phyloP scores from a whole-genome alignment of 306 rosid genomes.

The Albizia julibrissin region DNA sequence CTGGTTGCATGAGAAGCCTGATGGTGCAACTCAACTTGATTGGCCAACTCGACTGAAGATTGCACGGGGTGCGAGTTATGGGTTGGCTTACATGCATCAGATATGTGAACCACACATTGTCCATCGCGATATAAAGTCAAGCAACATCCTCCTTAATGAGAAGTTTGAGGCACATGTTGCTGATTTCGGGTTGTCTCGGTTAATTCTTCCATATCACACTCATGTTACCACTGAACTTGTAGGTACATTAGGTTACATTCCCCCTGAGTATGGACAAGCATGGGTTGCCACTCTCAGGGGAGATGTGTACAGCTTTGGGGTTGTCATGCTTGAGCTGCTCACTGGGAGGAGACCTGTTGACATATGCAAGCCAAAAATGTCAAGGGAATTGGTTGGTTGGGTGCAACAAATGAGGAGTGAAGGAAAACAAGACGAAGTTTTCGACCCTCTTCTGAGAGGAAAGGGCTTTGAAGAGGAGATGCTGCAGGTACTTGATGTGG shows the following conservation, averaged over 20 bases:
- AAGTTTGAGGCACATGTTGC: constrained; percentile 89
- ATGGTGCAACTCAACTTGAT: constrained; percentile 76
- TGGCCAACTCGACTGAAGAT: constrained; percentile 83
- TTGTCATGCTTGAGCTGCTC: constrained; percentile 90
- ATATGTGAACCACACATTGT: constrained; percentile 92
- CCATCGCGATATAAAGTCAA: constrained; percentile 92
- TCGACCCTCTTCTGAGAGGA: constrained; percentile 69
- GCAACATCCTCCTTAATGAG: constrained; percentile 87
- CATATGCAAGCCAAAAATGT: constrained; percentile 73
- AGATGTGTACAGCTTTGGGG: constrained; percentile 93
- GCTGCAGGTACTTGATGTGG: constrained; percentile 81
- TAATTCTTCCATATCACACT: constrained; percentile 88
- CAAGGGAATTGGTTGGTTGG: constrained; percentile 85
- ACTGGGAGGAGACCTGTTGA: constrained; percentile 89
- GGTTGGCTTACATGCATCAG: constrained; percentile 89
- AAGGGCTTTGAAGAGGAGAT: constrained; percentile 78
- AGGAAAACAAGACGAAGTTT: constrained; percentile 75
- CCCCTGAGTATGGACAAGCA: constrained; percentile 95
- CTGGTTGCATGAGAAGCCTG: constrained; percentile 90
- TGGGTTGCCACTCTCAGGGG: constrained; percentile 98
- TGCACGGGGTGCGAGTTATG: constrained; percentile 65
- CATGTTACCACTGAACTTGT: constrained; percentile 99
- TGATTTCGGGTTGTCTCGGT: constrained; percentile 87
- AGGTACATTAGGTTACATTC: constrained; percentile 95
- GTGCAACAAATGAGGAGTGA: constrained; percentile 76